A percentile compares a stretch with the other conserved stretches of the same genome.
These are phyloP conservation scores for Paramecium sexaurelia DNA, from an alignment of 73 alveolate species.

Conservation along the genomic window DNA sequence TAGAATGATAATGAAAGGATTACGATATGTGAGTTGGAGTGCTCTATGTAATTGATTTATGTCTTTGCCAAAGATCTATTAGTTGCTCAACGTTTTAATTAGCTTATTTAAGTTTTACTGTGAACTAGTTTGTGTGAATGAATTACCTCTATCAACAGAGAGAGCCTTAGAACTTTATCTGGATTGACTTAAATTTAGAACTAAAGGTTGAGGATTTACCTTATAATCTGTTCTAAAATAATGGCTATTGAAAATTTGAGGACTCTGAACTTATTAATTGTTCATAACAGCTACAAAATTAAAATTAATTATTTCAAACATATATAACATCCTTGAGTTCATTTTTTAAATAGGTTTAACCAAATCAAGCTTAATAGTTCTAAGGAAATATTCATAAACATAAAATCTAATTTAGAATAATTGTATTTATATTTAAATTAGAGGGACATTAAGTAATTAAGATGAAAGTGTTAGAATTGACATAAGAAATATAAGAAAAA, in stretches of 20 bases:
- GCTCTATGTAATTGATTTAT: not conserved
- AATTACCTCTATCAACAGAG: not conserved
- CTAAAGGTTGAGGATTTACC: not conserved
- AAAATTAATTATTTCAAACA: not conserved
- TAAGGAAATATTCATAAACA: too few species aligned
- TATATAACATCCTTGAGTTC: not conserved
- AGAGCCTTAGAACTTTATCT: conserved; percentile 26
- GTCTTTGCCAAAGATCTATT: conserved; percentile 11
- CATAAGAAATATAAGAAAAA: too few species aligned
- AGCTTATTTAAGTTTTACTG: not conserved
- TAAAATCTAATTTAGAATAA: not conserved
- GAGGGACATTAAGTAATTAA: too few species aligned
- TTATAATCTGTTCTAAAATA: not conserved
- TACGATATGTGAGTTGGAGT: not conserved
- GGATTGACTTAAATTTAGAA: not conserved
- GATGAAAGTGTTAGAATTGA: too few species aligned
- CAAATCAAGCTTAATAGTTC: too few species aligned
- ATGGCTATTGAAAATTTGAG: conserved; percentile 9
- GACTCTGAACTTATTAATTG: not conserved
- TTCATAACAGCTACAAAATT: conserved; percentile 40
- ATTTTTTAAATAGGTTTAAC: too few species aligned
- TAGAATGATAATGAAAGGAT: not conserved
- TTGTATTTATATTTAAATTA: not conserved
- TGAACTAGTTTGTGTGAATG: not conserved
- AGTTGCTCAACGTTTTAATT: not conserved